Evolutionary conservation across 805 yeast species (phyloP).

Genomic region (Candida pseudofarinosa): DNA sequence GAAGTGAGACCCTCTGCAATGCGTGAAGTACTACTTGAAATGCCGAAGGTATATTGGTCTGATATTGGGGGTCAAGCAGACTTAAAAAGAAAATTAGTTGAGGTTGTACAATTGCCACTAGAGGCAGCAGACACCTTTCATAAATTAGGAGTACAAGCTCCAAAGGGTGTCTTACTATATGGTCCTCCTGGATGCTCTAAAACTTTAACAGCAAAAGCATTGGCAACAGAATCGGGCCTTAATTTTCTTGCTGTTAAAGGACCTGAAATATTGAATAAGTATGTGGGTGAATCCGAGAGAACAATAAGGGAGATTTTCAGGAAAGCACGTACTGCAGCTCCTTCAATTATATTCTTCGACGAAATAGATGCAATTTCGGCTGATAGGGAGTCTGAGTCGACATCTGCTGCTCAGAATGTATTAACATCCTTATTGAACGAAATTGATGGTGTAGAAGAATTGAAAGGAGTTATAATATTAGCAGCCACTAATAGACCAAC

Average conservation of each 20-base stretch:
- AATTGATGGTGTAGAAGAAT: slow-evolving; percentile 94
- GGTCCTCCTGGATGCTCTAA: slow-evolving; percentile 99
- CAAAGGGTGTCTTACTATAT: slow-evolving; percentile 86
- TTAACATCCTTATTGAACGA: slow-evolving; percentile 88
- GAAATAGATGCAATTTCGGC: slow-evolving; percentile 93
- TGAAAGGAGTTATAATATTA: slow-evolving; percentile 87
- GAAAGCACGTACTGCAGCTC: slow-evolving; percentile 92
- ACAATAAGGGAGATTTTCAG: slow-evolving; percentile 91
- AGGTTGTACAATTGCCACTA: slow-evolving; percentile 89
- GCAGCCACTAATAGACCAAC: slow-evolving; percentile 98
- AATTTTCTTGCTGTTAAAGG: slow-evolving; percentile 95
- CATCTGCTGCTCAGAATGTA: slow-evolving; percentile 77
- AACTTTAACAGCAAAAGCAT: slow-evolving; percentile 89
- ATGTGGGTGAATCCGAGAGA: slow-evolving; percentile 92
- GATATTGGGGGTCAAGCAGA: slow-evolving; percentile 95
- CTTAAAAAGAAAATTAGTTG: slow-evolving; percentile 74
- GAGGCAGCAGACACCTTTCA: slow-evolving; percentile 75
- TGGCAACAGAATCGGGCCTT: slow-evolving; percentile 92
- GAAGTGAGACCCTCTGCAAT: slow-evolving; percentile 95
- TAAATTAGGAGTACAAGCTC: slow-evolving; percentile 79
- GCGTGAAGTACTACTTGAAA: slow-evolving; percentile 91
- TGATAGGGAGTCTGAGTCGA: slow-evolving; percentile 60
- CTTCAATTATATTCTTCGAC: slow-evolving; percentile 91
- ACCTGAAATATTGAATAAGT: slow-evolving; percentile 91
- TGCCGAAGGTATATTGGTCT: slow-evolving; percentile 89